Evolutionary conservation across 2,329 filamentous ascomycete genomes (phyloP), one percentile per base, ranked within the genome.

Genomic region (Cordyceps militaris): DNA sequence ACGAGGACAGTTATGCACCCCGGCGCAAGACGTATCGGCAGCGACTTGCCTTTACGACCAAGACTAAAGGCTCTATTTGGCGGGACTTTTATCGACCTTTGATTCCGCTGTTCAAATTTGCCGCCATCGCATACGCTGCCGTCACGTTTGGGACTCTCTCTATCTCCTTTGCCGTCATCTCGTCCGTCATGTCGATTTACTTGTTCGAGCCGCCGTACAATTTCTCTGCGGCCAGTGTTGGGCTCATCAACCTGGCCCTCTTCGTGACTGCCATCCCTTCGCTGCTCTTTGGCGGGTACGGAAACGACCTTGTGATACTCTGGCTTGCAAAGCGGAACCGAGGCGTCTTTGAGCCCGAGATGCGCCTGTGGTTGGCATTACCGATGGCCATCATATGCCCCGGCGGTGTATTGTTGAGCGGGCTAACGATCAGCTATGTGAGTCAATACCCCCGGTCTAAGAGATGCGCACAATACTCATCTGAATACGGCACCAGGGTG

Each of bases 341-440:
- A 1, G 73, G 73, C 7, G 67, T 73, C 32, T 75, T 72, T 46
- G 74, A 76, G 59, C 74, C 74, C 0, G 74, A 76, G 55, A 75
- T 76, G 68, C 66, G 74, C 1, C 62, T 76, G 16, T 73, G 62
- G 78, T 64, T 82, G 11, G 73, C 72, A 5, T 42, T 46, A n/a
- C 62, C 60, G 7, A 48, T 61, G 4, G 65, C 65, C 0, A 21
- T 71, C 3, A 47, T 63, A 1, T 63, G 69, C 62, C 61, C 69
- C 11, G 68, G 65, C 0, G 70, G 71, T 0, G 23, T 72, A 8
- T 63, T 70, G 5, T 70, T 73, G 69, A 70, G 71, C 28, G 71
- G 70, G 14, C 61, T 62, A 1, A 71, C 48, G 3, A 51, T 51
- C 9, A 40, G 32, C 34, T 51, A 51, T 13, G 48, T 51, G 16